Percentiles rank a stretch among this genome's conserved stretches.
These are phyloP conservation scores for Aureobasidium sp. DNA, from an alignment of 2,329 filamentous ascomycete species.

Conservation along the genomic window DNA sequence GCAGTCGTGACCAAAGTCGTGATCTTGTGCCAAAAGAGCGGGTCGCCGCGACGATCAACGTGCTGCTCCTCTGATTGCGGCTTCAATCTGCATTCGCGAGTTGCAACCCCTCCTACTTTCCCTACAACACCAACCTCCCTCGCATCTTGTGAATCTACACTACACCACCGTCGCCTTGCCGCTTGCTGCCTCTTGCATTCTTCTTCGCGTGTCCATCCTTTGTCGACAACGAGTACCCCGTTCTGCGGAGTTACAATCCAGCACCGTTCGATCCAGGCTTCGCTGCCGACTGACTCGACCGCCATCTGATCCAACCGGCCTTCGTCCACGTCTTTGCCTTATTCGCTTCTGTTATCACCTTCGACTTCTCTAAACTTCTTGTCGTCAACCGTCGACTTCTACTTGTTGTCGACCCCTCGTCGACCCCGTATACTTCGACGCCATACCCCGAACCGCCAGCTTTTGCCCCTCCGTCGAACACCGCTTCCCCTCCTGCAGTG, in stretches of 20 bases:
- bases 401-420: background rate
- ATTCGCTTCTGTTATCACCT: background rate
- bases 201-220: background rate
- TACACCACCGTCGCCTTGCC: background rate
- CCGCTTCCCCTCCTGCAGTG: background rate
- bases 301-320: constrained; percentile 3
- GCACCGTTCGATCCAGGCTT: constrained; percentile 6
- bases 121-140: background rate
- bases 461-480: background rate
- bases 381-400: background rate
- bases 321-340: background rate
- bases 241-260: background rate
- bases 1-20: constrained; percentile 1
- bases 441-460: background rate
- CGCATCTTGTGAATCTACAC: background rate
- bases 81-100: background rate
- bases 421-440: background rate
- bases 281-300: constrained; percentile 8
- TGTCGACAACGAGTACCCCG: background rate
- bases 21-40: constrained; percentile 1
- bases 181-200: constrained; percentile 1
- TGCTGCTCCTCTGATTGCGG: background rate
- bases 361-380: background rate
- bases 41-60: constrained; percentile 1
- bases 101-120: background rate